These are phyloP conservation scores for Nepenthes alata DNA, from an alignment of 179 eudicot genomes.

Conservation along the genomic window DNA sequence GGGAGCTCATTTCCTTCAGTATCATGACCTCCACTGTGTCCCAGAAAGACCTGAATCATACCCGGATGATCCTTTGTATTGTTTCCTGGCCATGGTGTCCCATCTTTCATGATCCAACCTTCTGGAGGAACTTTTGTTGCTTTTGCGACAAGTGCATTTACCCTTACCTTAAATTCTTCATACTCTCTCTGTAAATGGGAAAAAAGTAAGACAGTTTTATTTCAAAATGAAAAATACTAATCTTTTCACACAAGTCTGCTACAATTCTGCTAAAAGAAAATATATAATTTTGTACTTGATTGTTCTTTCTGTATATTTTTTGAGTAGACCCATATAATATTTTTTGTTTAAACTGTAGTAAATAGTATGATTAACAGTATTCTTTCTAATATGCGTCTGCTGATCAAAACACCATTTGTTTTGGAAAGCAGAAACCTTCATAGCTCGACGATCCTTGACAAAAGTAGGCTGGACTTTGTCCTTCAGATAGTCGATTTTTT, in stretches of 20 bases:
- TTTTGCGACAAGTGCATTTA: conserved; percentile 82
- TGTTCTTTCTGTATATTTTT: too few relatives aligned
- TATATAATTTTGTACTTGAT: too few relatives aligned
- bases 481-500: conserved; percentile 69
- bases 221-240: conserved; percentile 1
- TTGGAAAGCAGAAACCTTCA: conserved; percentile 47
- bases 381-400: not conserved
- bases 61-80: conserved; percentile 91
- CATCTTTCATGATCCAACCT: conserved; percentile 98
- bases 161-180: conserved; percentile 80
- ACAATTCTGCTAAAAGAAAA: too few relatives aligned
- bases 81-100: conserved; percentile 95
- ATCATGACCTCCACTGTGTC: conserved; percentile 84
- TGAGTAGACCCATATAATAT: too few relatives aligned
- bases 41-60: conserved; percentile 88
- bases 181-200: conserved; percentile 61
- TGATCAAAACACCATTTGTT: not conserved
- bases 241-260: too few relatives aligned
- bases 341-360: too few relatives aligned
- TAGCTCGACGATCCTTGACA: conserved; percentile 84
- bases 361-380: too few relatives aligned
- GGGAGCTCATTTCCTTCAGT: conserved; percentile 89
- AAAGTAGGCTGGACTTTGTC: conserved; percentile 95
- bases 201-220: conserved; percentile 7
- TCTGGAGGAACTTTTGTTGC: conserved; percentile 69